These are phyloP conservation scores for Trametes maxima DNA, from an alignment of 768 basidiomycete genomes.

Conservation along the genomic window DNA sequence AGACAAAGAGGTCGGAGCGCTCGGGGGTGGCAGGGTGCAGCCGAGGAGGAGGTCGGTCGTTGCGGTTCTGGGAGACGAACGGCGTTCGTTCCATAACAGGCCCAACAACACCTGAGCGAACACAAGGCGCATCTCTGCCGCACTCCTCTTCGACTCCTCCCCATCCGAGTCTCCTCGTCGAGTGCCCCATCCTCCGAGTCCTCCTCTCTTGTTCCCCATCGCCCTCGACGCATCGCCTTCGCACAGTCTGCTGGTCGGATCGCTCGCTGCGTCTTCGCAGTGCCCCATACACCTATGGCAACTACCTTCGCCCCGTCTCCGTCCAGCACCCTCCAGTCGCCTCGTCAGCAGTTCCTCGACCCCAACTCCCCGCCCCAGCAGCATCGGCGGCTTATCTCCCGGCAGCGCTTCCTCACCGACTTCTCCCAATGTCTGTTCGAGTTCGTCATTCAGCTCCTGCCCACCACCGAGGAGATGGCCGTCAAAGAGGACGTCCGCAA, in stretches of 20 bases:
- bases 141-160: neutral
- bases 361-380: constrained; percentile 21
- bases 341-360: constrained; percentile 25
- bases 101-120: constrained; percentile 11
- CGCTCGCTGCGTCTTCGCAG: constrained; percentile 11
- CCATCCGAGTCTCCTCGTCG: constrained; percentile 1
- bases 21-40: neutral
- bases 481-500: constrained; percentile 97
- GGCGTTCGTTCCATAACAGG: constrained; percentile 19
- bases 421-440: constrained; percentile 91
- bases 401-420: constrained; percentile 73
- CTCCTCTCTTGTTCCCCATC: neutral
- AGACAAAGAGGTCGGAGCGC: neutral
- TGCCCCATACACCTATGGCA: constrained; percentile 21
- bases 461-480: constrained; percentile 85
- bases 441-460: constrained; percentile 91
- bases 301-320: constrained; percentile 24
- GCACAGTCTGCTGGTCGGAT: constrained; percentile 25
- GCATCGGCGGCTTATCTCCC: constrained; percentile 35
- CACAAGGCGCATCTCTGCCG: constrained; percentile 15
- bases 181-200: neutral
- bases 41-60: neutral
- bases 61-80: neutral
- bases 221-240: constrained; percentile 6
- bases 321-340: constrained; percentile 17